These are phyloP conservation scores for Hypoxylon sp. DNA, from an alignment of 2,329 filamentous ascomycete genomes.

Conservation along the genomic window DNA sequence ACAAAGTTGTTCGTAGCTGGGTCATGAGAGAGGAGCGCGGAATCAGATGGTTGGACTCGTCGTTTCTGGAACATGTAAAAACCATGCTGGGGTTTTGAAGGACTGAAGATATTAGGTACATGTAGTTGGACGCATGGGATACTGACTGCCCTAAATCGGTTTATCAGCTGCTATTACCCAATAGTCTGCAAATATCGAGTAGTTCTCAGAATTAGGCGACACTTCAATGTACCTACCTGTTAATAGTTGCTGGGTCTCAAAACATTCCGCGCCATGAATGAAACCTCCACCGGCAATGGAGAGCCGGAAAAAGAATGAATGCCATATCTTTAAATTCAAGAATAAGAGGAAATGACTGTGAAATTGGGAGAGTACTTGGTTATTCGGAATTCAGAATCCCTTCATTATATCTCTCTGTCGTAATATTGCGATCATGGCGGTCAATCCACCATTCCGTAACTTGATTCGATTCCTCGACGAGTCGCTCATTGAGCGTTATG, in stretches of 20 bases:
- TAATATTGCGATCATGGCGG: not conserved
- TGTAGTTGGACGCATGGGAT: too few relatives aligned
- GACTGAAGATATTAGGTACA: too few relatives aligned
- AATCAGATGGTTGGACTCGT: too few relatives aligned
- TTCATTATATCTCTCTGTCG: not conserved
- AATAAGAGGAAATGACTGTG: constrained; percentile 9
- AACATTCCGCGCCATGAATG: not conserved
- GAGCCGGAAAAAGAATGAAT: constrained; percentile 3
- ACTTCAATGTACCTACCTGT: too few relatives aligned
- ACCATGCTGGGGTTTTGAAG: too few relatives aligned
- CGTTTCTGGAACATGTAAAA: too few relatives aligned
- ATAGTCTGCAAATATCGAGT: constrained; percentile 1
- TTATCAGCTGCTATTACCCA: too few relatives aligned
- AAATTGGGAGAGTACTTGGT: not conserved
- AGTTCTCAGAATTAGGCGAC: not conserved
- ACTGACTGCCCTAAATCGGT: too few relatives aligned
- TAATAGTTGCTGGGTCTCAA: not conserved
- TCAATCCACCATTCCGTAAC: constrained; percentile 16
- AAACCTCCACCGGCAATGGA: constrained; percentile 22
- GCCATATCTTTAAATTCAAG: not conserved
- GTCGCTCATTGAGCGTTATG: constrained; percentile 20
- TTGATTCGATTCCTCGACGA: constrained; percentile 30
- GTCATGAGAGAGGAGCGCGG: too few relatives aligned
- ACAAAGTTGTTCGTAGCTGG: too few relatives aligned
- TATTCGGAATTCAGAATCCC: not conserved